Percentiles rank a stretch among this genome's conserved stretches.
phyloP scores from a whole-genome alignment of 441 rosid species.

The Euphorbia celastroides region DNA sequence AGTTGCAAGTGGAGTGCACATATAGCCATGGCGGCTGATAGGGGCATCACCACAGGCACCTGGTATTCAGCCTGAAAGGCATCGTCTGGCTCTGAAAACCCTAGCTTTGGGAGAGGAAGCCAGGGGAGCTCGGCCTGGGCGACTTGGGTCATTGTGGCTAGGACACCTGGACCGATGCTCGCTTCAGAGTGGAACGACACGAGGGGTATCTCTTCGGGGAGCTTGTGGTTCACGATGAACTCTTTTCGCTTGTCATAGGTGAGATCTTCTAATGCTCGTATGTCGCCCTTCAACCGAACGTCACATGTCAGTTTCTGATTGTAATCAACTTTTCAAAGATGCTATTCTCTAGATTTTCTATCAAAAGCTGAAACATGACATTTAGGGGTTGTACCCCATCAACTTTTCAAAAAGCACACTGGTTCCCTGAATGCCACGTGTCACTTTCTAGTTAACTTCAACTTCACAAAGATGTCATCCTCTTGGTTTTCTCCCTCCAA shows the following conservation, averaged over 20 bases:
- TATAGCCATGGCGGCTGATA: conserved; percentile 59
- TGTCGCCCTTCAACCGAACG: conserved; percentile 66
- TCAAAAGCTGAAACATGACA: too few relatives aligned
- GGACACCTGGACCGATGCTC: conserved; percentile 45
- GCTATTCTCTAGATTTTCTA: too few relatives aligned
- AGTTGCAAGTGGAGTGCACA: conserved; percentile 61
- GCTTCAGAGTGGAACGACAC: conserved; percentile 61
- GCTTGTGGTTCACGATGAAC: conserved; percentile 51
- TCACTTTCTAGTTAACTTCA: too few relatives aligned
- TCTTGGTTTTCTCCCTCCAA: too few relatives aligned
- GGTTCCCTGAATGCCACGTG: too few relatives aligned
- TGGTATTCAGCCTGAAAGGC: conserved; percentile 31
- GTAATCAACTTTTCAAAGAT: too few relatives aligned
- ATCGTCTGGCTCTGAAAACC: conserved; percentile 24
- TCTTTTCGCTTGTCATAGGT: conserved; percentile 52
- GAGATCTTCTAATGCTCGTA: conserved; percentile 63
- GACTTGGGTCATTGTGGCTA: conserved; percentile 54
- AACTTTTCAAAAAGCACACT: too few relatives aligned
- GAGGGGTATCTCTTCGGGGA: conserved; percentile 46
- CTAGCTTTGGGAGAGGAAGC: conserved; percentile 41
- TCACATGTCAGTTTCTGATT: too few relatives aligned
- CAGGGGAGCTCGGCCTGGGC: conserved; percentile 70
- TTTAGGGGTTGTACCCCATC: too few relatives aligned
- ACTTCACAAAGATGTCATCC: too few relatives aligned
- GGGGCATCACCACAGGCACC: conserved; percentile 53